Conservation (phyloP, 2,329 filamentous ascomycete genomes). For the Hymenoscyphus infarciens region DNA sequence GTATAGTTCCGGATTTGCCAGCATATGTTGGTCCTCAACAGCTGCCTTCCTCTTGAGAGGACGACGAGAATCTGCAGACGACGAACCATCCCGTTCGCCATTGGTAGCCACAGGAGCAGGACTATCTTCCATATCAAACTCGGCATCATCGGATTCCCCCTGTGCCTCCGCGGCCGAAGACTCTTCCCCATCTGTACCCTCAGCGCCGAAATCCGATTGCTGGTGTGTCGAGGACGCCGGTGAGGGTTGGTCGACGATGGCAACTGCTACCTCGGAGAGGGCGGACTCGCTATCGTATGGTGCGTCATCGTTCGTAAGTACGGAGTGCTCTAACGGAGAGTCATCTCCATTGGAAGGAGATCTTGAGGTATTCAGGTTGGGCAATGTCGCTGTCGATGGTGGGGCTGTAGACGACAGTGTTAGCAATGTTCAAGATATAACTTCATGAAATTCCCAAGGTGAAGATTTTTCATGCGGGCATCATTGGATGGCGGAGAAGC, state of each 20-base stretch:
- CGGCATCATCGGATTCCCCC: conserved; percentile 62
- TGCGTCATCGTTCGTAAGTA: conserved; percentile 38
- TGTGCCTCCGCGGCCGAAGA: conserved; percentile 38
- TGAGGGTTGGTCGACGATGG: conserved; percentile 48
- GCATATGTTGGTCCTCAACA: conserved; percentile 74
- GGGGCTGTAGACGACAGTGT: conserved; percentile 54
- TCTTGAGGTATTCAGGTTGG: conserved; percentile 59
- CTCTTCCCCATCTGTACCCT: conserved; percentile 32
- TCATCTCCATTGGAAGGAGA: conserved; percentile 65
- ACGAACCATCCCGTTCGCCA: conserved; percentile 50
- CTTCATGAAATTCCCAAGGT: conserved; percentile 19
- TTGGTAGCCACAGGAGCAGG: conserved; percentile 47
- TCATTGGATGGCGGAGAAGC: conserved; percentile 21
- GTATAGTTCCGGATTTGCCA: conserved; percentile 91
- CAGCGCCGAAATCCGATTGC: conserved; percentile 33
- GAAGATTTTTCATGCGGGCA: conserved; percentile 23
- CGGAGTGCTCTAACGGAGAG: conserved; percentile 51
- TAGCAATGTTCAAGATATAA: conserved; percentile 37
- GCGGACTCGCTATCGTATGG: conserved; percentile 68
- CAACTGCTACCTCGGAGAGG: conserved; percentile 66
- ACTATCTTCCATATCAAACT: conserved; percentile 71
- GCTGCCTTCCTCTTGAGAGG: conserved; percentile 69
- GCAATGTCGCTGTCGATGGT: conserved; percentile 54
- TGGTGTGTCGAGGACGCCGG: conserved; percentile 43
- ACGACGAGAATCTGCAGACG: conserved; percentile 67